Base-by-base conservation (phyloP, 1,284 basidiomycete species). In the Tremellales sp. region DNA sequence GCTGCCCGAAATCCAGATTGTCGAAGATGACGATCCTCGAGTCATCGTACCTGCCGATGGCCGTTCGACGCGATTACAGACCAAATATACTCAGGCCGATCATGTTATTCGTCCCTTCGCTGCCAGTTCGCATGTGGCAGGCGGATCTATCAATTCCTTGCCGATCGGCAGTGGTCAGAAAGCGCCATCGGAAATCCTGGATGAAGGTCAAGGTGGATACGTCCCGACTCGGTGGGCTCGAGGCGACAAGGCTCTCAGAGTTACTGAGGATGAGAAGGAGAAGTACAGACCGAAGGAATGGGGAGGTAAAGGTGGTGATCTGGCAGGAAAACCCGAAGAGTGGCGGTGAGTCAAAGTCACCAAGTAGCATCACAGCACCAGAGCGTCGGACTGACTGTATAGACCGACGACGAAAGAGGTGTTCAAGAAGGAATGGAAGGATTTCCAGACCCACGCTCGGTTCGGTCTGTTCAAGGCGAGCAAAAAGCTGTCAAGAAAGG, bases 401-500 rank as follows among this genome's bases (percentile, higher is more conserved):
- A 72, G 70, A 23, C 70, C 72, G 3, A 54, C 54, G 7, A 54
- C 58, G 8, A 70, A 67, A 51, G 74, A 76, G 36, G 49, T 59
- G 29, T 46, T 76, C 48, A 75, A 74, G 54, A 60, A 71, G 27
- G 67, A 69, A 36, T 62, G 70, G 54, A 70, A 72, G 41, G 72
- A 74, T 45, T 51, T 74, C 24, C 50, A 55, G 15, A 68, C 70
- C 2, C 65, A 63, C 36, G 64, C 72, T 17, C 58, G 71, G 22
- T 75, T 74, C 46, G 60, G 61, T 48, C 48, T 72, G 48, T 73
- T 73, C 53, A 54, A 72, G 33, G 65, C 74, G 6, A 74, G 72
- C 60, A 75, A 75, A 63, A 74, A 72, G 64, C 40, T 76, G 29
- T 53, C 67, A 42, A 55, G 74, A 39, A 73, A 72, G 49, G 67